Percentiles rank a stretch among this genome's conserved stretches.
These are phyloP conservation scores for Globisporangium solare DNA, from an alignment of 352 stramenopile genomes.

Conservation along the genomic window DNA sequence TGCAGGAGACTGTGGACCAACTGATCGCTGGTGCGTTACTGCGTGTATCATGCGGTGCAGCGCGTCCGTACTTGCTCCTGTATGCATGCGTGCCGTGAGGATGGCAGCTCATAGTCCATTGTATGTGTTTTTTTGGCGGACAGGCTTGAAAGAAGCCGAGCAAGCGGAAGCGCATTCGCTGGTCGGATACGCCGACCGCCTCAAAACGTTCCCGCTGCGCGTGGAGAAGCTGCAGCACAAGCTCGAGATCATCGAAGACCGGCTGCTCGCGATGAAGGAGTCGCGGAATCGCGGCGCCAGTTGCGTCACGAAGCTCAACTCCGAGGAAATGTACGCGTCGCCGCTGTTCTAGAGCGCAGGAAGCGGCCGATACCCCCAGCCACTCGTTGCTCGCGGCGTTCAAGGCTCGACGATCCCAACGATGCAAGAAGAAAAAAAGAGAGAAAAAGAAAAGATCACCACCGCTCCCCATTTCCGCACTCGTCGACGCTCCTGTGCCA, in stretches of 20 bases:
- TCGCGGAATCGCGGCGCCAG: constrained; percentile 27
- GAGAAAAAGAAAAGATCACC: too few species aligned
- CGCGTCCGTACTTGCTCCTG: background rate
- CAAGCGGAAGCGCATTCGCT: constrained; percentile 49
- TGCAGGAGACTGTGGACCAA: constrained; percentile 61
- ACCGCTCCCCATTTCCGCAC: too few species aligned
- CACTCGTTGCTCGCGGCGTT: too few species aligned
- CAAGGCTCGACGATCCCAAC: too few species aligned
- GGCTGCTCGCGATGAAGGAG: constrained; percentile 59
- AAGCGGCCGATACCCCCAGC: background rate
- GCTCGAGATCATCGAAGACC: constrained; percentile 59
- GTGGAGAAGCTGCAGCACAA: constrained; percentile 69
- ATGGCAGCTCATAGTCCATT: background rate
- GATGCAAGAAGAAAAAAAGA: too few species aligned
- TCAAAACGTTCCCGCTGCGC: constrained; percentile 58
- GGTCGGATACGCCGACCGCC: constrained; percentile 64
- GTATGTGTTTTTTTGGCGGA: background rate
- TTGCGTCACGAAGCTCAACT: constrained; percentile 25
- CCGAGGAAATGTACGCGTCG: constrained; percentile 24
- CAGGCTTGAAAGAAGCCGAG: constrained; percentile 61
- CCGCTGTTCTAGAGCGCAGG: constrained; percentile 42
- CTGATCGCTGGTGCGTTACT: constrained; percentile 43
- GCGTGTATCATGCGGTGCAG: background rate
- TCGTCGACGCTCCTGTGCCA: too few species aligned
- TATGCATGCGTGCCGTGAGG: too few species aligned